Conservation (phyloP, 345 rosid genomes). For the Aegle marmelos region DNA sequence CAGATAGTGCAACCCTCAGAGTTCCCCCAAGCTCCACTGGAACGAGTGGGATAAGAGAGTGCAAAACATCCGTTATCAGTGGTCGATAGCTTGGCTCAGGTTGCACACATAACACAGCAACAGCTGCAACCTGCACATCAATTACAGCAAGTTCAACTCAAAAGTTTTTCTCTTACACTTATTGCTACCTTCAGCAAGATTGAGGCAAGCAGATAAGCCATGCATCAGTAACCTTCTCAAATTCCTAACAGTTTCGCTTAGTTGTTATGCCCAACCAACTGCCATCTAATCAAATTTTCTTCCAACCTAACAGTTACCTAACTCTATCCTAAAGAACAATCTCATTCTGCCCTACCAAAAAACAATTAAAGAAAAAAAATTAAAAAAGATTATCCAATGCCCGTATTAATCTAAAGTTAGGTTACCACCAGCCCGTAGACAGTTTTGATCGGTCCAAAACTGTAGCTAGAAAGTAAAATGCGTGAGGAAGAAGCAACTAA, state of each 20-base stretch:
- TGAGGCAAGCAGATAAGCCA: background rate
- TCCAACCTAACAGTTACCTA: background rate
- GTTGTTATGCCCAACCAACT: background rate
- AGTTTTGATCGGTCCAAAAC: background rate
- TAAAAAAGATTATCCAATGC: background rate
- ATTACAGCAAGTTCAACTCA: background rate
- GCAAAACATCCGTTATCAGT: conserved; percentile 78
- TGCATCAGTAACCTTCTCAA: background rate
- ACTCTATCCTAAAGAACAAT: background rate
- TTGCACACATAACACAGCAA: conserved; percentile 89
- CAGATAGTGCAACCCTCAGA: conserved; percentile 37
- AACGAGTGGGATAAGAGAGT: conserved; percentile 82
- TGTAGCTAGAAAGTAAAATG: background rate
- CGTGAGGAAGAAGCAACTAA: conserved; percentile 11
- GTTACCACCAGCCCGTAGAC: background rate
- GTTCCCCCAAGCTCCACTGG: conserved; percentile 90
- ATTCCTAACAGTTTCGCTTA: background rate
- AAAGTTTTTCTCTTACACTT: background rate
- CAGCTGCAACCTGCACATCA: conserved; percentile 82
- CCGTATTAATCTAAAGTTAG: background rate
- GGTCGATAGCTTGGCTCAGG: conserved; percentile 95
- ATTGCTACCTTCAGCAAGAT: background rate
- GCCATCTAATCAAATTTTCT: background rate
- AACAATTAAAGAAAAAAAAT: background rate
- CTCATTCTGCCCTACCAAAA: background rate